Evolutionary conservation across 2,329 filamentous ascomycete genomes (phyloP).

Genomic region (Fusarium sp.): DNA sequence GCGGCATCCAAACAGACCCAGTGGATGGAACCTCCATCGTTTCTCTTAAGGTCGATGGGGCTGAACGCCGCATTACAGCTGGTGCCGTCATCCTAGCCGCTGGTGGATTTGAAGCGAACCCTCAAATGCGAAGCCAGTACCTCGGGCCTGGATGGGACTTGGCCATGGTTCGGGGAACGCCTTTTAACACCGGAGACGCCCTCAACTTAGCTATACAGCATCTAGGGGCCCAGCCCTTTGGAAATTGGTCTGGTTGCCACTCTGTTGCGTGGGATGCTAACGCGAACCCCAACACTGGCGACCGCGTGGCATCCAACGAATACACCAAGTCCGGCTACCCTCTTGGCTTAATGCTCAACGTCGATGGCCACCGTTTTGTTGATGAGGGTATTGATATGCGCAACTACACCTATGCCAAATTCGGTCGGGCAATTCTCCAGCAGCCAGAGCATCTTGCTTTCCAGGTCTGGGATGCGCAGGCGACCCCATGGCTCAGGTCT

Average conservation of each 20-base stretch:
- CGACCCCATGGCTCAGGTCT: constrained; percentile 66
- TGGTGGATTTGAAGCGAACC: constrained; percentile 76
- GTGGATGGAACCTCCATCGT: constrained; percentile 3
- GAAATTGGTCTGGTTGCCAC: constrained; percentile 77
- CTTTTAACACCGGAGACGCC: constrained; percentile 45
- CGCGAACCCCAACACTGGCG: constrained; percentile 67
- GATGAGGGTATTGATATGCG: constrained; percentile 77
- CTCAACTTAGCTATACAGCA: constrained; percentile 68
- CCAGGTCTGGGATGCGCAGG: constrained; percentile 74
- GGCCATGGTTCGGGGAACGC: constrained; percentile 48
- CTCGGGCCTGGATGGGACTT: constrained; percentile 58
- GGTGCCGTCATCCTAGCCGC: constrained; percentile 68
- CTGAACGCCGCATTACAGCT: constrained; percentile 50
- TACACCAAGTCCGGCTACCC: constrained; percentile 80
- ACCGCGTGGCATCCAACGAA: constrained; percentile 74
- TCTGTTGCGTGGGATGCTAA: constrained; percentile 77
- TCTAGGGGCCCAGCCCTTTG: constrained; percentile 65
- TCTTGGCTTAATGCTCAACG: constrained; percentile 76
- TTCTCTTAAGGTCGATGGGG: constrained; percentile 52
- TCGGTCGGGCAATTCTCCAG: constrained; percentile 73
- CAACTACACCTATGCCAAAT: constrained; percentile 79
- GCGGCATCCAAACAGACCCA: constrained; percentile 55
- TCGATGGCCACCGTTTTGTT: constrained; percentile 72
- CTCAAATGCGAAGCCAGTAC: constrained; percentile 68
- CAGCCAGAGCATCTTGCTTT: constrained; percentile 74